Evolutionary conservation across 2,329 filamentous ascomycete genomes (phyloP).

Genomic region (Anthostomella pinea): DNA sequence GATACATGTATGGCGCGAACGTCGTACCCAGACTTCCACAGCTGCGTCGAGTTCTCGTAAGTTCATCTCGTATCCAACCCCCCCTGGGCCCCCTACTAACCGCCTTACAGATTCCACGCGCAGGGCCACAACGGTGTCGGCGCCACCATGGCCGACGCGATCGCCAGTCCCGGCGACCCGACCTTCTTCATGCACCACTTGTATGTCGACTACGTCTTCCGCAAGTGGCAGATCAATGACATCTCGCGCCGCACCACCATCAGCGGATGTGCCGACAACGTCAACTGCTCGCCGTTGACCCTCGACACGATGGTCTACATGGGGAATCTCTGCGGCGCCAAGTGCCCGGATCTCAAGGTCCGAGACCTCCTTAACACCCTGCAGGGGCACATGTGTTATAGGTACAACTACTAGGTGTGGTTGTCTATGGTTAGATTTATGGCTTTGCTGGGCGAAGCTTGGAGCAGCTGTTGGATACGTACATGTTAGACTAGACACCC

Average conservation of each 20-base stretch:
- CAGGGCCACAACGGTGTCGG: slow-evolving; percentile 34
- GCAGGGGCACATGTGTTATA: slow-evolving; percentile 28
- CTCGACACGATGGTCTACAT: slow-evolving; percentile 29
- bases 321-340: slow-evolving; percentile 23
- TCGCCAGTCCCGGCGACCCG: slow-evolving; percentile 31
- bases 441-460: too few species aligned
- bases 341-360: slow-evolving; percentile 29
- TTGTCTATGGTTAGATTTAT: too few species aligned
- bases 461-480: too few species aligned
- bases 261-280: slow-evolving; percentile 28
- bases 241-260: slow-evolving; percentile 24
- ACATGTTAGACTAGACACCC: too few species aligned
- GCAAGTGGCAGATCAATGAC: slow-evolving; percentile 28
- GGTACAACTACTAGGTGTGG: slow-evolving; percentile 31
- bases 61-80: slow-evolving; percentile 7
- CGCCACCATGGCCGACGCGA: slow-evolving; percentile 32
- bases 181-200: slow-evolving; percentile 35
- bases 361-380: slow-evolving; percentile 25
- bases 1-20: slow-evolving; percentile 25
- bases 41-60: slow-evolving; percentile 30
- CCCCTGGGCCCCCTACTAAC: slow-evolving; percentile 13
- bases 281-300: slow-evolving; percentile 26
- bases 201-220: slow-evolving; percentile 30
- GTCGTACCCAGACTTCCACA: slow-evolving; percentile 30
- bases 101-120: slow-evolving; percentile 28